Percentiles rank a stretch among this genome's conserved stretches.
phyloP scores from a whole-genome alignment of 495 filamentous ascomycete species.

The Aspergillus conjunctus region DNA sequence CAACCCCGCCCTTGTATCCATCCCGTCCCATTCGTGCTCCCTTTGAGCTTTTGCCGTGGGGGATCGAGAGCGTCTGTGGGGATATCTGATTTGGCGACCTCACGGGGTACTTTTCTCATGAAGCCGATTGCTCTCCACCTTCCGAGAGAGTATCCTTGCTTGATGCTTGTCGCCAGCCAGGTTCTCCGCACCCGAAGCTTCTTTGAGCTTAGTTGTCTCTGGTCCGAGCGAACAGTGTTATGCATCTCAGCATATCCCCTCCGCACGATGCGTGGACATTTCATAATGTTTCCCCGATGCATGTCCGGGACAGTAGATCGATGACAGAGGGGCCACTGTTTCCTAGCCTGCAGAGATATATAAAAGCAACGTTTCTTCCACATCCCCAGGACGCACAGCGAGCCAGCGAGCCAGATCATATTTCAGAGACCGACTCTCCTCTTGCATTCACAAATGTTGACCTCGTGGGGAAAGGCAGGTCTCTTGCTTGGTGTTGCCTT shows the following conservation, averaged over 20 bases:
- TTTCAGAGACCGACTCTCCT: background rate
- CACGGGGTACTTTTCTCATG: too few species aligned
- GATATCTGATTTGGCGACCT: too few species aligned
- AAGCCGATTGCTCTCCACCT: too few species aligned
- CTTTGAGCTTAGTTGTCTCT: background rate
- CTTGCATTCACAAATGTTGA: background rate
- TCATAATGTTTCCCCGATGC: background rate
- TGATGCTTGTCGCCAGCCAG: background rate
- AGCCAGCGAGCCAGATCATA: background rate
- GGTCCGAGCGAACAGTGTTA: background rate
- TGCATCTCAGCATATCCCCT: background rate
- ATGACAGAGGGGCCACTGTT: background rate
- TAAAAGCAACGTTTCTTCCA: background rate
- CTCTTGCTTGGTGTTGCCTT: constrained; percentile 5
- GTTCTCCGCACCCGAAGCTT: background rate
- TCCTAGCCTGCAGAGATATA: background rate
- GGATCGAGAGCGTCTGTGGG: too few species aligned
- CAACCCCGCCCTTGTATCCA: too few species aligned
- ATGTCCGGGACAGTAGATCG: background rate
- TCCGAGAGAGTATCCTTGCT: background rate
- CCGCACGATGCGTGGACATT: background rate
- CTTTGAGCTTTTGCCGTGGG: too few species aligned
- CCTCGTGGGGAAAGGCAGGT: background rate
- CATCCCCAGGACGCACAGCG: background rate
- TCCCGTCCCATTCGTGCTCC: too few species aligned